Base-by-base conservation (phyloP, 768 basidiomycete species). In the Asterophora parasitica region DNA sequence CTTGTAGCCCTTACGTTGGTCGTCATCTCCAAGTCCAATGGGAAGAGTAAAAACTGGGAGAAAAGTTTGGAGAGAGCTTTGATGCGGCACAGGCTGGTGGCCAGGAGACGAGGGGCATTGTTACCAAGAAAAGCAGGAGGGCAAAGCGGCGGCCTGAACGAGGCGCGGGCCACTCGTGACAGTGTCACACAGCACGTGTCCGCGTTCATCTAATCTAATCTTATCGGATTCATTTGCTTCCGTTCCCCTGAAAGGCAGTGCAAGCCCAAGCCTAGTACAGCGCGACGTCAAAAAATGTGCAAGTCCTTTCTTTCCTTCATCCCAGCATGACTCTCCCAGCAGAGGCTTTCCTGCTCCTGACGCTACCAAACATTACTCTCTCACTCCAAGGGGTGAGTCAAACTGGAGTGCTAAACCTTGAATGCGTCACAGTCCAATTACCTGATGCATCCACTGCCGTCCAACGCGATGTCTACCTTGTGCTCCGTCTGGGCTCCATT, bases 391-490 rank as follows among this genome's bases (percentile, higher is more conserved):
- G 61, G 10, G 48, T 38, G 15, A 59, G 55, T 44, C 65, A 75
- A 30, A 63, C 65, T 8, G 83, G 83, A 19, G 50, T 56, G 13
- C 72, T 82, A 48, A 70, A 70, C 20, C 69, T 88, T 40, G 77
- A 86, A 62, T 86, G 83, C 59, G 75, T 88, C 27, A 82, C 82
- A 11, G 54, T 79, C 45, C 59, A 69, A 20, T 58, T 66, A 45
- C 69, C 65, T 20, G 59, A 66, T n/a, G 55, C 62, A 15, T 47
- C 61, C 16, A 48, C 53, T 31, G 45, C 66, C 16, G 43, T 65
- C 7, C 73, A 78, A 27, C 72, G 74, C 38, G 80, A 83, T 53
- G 75, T 85, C 44, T 88, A 81, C 63, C 79, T 89, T 44, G 79
- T 88, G 16, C 60, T 88, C 37, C 74, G 74, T 30, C 60, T 87